These are phyloP conservation scores for Backusella australiensis DNA, from an alignment of 192 early-diverging fungal species.

Conservation along the genomic window DNA sequence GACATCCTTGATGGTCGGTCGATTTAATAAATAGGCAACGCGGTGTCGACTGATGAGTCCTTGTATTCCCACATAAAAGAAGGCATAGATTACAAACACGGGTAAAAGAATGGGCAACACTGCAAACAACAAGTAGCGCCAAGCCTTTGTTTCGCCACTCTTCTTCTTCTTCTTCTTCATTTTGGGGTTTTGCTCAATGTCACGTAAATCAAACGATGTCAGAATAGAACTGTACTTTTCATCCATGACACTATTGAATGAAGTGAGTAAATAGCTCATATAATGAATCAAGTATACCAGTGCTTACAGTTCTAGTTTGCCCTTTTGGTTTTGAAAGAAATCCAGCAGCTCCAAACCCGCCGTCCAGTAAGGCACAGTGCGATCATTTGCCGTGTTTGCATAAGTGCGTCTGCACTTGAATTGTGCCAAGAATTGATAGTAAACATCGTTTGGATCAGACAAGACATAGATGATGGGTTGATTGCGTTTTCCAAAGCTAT, in stretches of 20 bases:
- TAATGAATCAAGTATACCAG: background rate
- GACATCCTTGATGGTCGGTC: background rate
- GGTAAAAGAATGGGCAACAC: background rate
- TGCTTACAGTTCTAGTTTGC: conserved; percentile 46
- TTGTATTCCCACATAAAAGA: conserved; percentile 39
- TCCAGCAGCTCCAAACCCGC: conserved; percentile 50
- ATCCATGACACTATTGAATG: background rate
- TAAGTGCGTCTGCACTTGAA: conserved; percentile 48
- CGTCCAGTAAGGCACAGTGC: conserved; percentile 60
- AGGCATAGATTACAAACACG: background rate
- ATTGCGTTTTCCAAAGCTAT: conserved; percentile 24
- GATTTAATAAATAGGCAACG: background rate
- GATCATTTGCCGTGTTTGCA: conserved; percentile 50
- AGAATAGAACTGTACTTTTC: background rate
- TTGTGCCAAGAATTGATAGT: conserved; percentile 32
- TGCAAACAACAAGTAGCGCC: background rate
- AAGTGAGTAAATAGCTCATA: background rate
- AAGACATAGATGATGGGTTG: conserved; percentile 41
- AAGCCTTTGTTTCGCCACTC: background rate
- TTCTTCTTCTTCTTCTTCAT: background rate
- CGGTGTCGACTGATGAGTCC: conserved; percentile 37
- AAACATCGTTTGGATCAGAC: conserved; percentile 33
- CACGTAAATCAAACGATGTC: background rate
- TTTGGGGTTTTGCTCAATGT: background rate
- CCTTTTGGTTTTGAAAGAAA: conserved; percentile 36